Percentiles rank a stretch among this genome's conserved stretches.
Evolutionary conservation across 148 eudicot genomes (phyloP).

Genomic region (Bassia scoparia): DNA sequence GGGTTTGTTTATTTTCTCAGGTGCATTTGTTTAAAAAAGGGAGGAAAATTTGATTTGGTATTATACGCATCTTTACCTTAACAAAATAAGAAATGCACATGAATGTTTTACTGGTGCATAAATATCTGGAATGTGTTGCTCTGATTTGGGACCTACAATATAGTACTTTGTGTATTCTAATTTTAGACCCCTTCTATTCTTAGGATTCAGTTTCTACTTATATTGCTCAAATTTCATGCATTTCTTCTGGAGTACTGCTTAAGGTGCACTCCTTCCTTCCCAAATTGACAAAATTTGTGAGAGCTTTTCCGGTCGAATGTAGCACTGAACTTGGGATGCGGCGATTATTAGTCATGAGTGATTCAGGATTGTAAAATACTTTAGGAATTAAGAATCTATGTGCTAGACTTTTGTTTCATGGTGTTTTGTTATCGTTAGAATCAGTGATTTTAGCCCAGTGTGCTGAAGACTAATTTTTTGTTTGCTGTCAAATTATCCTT

Average conservation of each 20-base stretch:
- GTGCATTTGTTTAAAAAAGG: neutral
- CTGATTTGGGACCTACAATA: neutral
- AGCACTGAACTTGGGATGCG: too few species aligned
- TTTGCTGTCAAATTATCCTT: too few species aligned
- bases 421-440: neutral
- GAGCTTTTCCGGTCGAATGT: too few species aligned
- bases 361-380: neutral
- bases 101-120: neutral
- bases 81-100: neutral
- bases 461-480: too few species aligned
- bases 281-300: too few species aligned
- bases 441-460: neutral
- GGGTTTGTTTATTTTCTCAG: neutral
- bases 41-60: neutral
- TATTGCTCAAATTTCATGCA: neutral
- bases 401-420: neutral
- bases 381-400: neutral
- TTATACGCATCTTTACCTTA: neutral
- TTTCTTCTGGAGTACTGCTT: neutral
- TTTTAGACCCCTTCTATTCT: neutral
- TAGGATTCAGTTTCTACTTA: neutral
- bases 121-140: neutral
- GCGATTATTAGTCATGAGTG: too few species aligned
- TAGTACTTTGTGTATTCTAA: neutral
- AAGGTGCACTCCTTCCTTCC: too few species aligned